These are phyloP conservation scores for Colletotrichum nymphaeae DNA, from an alignment of 2,329 filamentous ascomycete species.

Conservation along the genomic window DNA sequence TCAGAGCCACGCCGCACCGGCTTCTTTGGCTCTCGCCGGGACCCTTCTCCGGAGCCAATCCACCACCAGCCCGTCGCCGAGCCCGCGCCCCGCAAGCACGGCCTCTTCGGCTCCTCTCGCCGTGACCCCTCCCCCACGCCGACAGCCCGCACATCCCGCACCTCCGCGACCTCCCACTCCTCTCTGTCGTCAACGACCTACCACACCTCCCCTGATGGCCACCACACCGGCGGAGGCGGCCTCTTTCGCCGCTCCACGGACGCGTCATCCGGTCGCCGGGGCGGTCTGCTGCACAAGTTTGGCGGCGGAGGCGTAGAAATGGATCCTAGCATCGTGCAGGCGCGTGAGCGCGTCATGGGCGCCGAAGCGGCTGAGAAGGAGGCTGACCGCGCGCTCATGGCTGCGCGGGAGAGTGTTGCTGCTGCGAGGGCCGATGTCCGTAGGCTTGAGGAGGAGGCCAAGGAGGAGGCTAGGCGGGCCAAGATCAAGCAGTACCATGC, in stretches of 20 bases:
- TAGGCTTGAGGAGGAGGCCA: conserved; percentile 72
- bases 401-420: conserved; percentile 67
- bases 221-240: conserved; percentile 36
- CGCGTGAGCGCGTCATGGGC: conserved; percentile 69
- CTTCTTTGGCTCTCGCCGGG: conserved; percentile 40
- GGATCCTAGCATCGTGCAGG: conserved; percentile 71
- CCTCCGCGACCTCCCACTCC: conserved; percentile 37
- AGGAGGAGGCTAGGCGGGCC: conserved; percentile 71
- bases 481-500: conserved; percentile 78
- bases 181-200: conserved; percentile 37
- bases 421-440: conserved; percentile 74
- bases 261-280: conserved; percentile 43
- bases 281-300: conserved; percentile 56
- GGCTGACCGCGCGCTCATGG: conserved; percentile 71
- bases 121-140: conserved; percentile 41
- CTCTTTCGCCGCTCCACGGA: conserved; percentile 44
- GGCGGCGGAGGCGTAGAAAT: conserved; percentile 59
- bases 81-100: conserved; percentile 41
- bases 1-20: conserved; percentile 36
- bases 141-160: conserved; percentile 41
- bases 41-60: conserved; percentile 43
- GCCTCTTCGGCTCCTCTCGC: conserved; percentile 49
- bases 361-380: conserved; percentile 74
- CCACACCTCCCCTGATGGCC: conserved; percentile 38
- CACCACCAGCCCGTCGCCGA: conserved; percentile 44